Base-by-base conservation (phyloP, 2,329 filamentous ascomycete genomes). In the Berkeleyomyces rouxiae region DNA sequence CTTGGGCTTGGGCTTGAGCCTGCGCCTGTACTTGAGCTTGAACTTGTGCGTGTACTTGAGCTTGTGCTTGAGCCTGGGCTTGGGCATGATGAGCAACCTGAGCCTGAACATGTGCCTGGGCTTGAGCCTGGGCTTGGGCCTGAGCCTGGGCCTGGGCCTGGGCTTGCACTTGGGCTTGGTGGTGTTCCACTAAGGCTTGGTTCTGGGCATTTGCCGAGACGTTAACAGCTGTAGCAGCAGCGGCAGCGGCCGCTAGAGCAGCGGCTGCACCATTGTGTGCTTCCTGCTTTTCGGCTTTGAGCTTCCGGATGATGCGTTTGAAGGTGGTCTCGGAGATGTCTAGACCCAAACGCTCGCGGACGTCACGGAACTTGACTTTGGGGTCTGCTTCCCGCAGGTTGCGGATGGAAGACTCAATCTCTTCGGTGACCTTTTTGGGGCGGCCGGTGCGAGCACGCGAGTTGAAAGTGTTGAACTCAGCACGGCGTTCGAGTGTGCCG, bases 281-380 rank as follows among this genome's bases (percentile, higher is more conserved):
- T 10, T 53, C 33, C 31, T 60, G 36, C 33, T 60, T 57, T 46
- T 61, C 63, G 9, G 57, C 31, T 37, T 64, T 63, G 43, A 63
- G 42, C 39, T 63, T 63, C 11, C 64, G 64, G 6, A 65, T 60
- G 3, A 65, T 61, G 31, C 64, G 61, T 39, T 65, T 65, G 37
- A 60, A 65, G 7, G 64, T 65, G 2, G 64, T 63, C 37, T 65
- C 64, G 7, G 61, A 64, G 31, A 65, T 65, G 40, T 65, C 61
- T 11, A 65, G 42, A 9, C 62, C 51, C 31, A 65, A 53, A 13
- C 49, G 51, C 23, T 65, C 64, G 37, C 62, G 61, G 36, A 65
- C 59, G 23, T 65, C 64, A 10, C 53, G 49, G 47, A 63, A 65
- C 59, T 62, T 62, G 23, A 65, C 51, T 40, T 65, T 65, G 7